phyloP scores from a whole-genome alignment of 2,329 filamentous ascomycete genomes.

The Dactylellina drechsleri region DNA sequence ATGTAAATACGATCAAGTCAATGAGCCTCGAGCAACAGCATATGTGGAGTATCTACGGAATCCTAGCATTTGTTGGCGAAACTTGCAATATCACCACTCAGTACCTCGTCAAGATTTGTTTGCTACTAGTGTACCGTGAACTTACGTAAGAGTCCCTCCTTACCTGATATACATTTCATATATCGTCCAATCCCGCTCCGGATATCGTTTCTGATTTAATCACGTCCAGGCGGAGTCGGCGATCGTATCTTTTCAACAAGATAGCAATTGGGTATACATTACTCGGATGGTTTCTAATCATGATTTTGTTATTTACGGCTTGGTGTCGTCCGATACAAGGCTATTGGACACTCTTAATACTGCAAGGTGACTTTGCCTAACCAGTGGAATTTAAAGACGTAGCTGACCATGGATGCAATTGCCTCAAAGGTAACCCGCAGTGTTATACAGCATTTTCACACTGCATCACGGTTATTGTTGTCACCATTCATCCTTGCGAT shows the following conservation, averaged over 20 bases:
- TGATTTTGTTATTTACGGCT: conserved; percentile 28
- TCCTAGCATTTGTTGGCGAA: conserved; percentile 20
- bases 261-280: conserved; percentile 7
- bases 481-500: conserved; percentile 33
- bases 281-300: conserved; percentile 21
- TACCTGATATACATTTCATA: no score
- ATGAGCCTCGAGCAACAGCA: conserved; percentile 7
- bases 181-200: no score
- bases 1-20: neutral
- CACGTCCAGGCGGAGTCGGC: conserved; percentile 2
- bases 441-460: conserved; percentile 29
- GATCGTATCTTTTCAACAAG: conserved; percentile 28
- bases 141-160: conserved; percentile 21
- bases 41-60: conserved; percentile 11
- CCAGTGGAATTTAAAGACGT: neutral
- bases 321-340: conserved; percentile 34
- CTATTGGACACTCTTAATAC: conserved; percentile 28
- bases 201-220: no score
- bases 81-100: conserved; percentile 33
- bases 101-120: conserved; percentile 34
- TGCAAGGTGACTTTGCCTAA: conserved; percentile 16
- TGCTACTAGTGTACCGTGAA: conserved; percentile 33
- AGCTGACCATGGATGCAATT: conserved; percentile 6
- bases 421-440: conserved; percentile 4
- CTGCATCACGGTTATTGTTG: conserved; percentile 16